phyloP scores from a whole-genome alignment of 208 protist species.

The Trypanosomatidae sp. region DNA sequence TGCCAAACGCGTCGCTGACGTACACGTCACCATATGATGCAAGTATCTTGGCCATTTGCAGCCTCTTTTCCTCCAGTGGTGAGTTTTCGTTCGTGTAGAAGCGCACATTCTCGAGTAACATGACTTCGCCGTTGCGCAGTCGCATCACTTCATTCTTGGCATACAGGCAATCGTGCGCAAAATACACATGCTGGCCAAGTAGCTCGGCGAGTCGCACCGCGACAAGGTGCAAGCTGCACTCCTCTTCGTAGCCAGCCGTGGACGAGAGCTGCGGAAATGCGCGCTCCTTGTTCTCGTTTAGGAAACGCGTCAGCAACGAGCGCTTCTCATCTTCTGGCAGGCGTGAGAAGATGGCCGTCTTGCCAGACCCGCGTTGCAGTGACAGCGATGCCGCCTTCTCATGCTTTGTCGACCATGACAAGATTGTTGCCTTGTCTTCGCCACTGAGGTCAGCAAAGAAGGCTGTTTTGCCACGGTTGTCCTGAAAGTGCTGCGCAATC shows the following conservation, averaged over 20 bases:
- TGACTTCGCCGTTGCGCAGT: constrained; percentile 75
- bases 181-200: constrained; percentile 70
- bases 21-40: constrained; percentile 94
- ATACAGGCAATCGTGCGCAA: constrained; percentile 71
- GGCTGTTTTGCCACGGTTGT: constrained; percentile 41
- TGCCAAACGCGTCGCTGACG: constrained; percentile 99
- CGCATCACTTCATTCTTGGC: constrained; percentile 36
- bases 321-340: constrained; percentile 68
- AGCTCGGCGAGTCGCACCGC: constrained; percentile 84
- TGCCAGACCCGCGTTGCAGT: constrained; percentile 22
- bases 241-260: constrained; percentile 47
- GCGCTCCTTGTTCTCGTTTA: constrained; percentile 46
- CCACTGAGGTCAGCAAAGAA: constrained; percentile 50
- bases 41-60: constrained; percentile 82
- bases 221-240: constrained; percentile 88
- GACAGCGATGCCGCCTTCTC: constrained; percentile 25
- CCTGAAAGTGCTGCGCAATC: constrained; percentile 12
- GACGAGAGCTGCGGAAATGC: constrained; percentile 37
- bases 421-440: constrained; percentile 49
- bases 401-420: constrained; percentile 28
- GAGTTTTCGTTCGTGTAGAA: constrained; percentile 98
- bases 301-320: constrained; percentile 24
- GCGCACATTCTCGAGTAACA: constrained; percentile 98
- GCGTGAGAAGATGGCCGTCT: constrained; percentile 35
- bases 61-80: constrained; percentile 56